These are phyloP conservation scores for Goffeauzyma gilvescens DNA, from an alignment of 768 basidiomycete genomes.

Conservation along the genomic window DNA sequence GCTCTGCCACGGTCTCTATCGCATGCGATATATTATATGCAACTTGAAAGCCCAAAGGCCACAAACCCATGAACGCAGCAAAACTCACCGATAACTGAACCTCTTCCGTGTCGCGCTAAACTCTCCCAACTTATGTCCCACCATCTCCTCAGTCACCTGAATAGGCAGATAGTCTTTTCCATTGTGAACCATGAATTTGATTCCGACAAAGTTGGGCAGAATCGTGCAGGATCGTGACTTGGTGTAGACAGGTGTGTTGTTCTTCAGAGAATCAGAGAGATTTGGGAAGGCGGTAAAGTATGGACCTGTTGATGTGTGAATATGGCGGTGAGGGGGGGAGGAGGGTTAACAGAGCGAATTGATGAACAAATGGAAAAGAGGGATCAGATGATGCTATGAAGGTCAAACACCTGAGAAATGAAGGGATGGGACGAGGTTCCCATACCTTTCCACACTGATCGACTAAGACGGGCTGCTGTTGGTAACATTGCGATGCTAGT, in stretches of 20 bases:
- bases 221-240: constrained; percentile 78
- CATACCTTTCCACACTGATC: constrained; percentile 37
- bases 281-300: constrained; percentile 87
- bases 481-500: too few species aligned
- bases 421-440: neutral
- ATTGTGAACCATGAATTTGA: constrained; percentile 83
- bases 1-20: too few species aligned
- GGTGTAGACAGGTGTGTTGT: constrained; percentile 72
- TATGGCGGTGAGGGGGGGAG: neutral
- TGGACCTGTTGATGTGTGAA: too few species aligned
- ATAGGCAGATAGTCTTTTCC: constrained; percentile 79
- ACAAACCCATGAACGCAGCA: neutral
- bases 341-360: neutral
- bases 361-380: neutral
- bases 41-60: too few species aligned
- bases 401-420: neutral
- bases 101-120: constrained; percentile 76
- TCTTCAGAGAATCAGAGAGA: constrained; percentile 55
- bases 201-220: constrained; percentile 82
- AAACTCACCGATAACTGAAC: constrained; percentile 63
- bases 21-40: too few species aligned
- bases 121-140: constrained; percentile 93
- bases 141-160: constrained; percentile 84
- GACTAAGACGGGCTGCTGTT: constrained; percentile 15
- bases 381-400: too few species aligned